These are phyloP conservation scores for Serpula lacrymans DNA, from an alignment of 768 basidiomycete species.

Conservation along the genomic window DNA sequence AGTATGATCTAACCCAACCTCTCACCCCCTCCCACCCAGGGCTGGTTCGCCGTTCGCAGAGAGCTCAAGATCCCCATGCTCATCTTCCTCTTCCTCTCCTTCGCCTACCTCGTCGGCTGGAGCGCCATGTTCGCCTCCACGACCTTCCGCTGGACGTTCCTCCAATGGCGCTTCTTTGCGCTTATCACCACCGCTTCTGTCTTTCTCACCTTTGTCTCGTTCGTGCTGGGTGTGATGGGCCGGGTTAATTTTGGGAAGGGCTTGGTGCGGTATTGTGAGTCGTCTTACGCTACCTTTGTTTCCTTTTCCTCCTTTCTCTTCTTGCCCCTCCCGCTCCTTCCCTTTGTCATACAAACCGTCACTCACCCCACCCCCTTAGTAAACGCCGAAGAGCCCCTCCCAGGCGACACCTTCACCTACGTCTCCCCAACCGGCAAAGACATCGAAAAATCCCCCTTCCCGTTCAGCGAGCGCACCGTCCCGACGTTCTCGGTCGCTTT, in stretches of 20 bases:
- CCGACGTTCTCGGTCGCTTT: constrained; percentile 50
- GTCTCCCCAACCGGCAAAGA: constrained; percentile 26
- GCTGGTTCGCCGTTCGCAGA: constrained; percentile 73
- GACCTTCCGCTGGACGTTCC: constrained; percentile 75
- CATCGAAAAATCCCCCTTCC: constrained; percentile 62
- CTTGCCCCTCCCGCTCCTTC: not conserved
- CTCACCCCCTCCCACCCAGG: constrained; percentile 32
- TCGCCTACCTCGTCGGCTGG: constrained; percentile 66
- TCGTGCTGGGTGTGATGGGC: constrained; percentile 64
- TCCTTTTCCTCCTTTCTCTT: constrained; percentile 3
- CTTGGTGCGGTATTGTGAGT: constrained; percentile 61
- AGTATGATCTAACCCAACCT: constrained; percentile 1
- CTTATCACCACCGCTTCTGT: constrained; percentile 59
- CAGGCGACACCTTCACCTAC: constrained; percentile 39
- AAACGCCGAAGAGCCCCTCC: constrained; percentile 48
- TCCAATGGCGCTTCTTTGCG: constrained; percentile 72
- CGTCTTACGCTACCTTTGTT: not conserved
- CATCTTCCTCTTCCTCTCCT: constrained; percentile 57
- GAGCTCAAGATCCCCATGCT: constrained; percentile 60
- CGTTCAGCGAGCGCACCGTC: constrained; percentile 46
- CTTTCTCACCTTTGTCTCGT: constrained; percentile 48
- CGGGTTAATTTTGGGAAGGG: constrained; percentile 78
- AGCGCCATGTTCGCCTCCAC: constrained; percentile 67
- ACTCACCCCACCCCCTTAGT: too few relatives aligned
- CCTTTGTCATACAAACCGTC: too few relatives aligned